phyloP scores from a whole-genome alignment of 2,329 filamentous ascomycete genomes.

The Chalara sp. region DNA sequence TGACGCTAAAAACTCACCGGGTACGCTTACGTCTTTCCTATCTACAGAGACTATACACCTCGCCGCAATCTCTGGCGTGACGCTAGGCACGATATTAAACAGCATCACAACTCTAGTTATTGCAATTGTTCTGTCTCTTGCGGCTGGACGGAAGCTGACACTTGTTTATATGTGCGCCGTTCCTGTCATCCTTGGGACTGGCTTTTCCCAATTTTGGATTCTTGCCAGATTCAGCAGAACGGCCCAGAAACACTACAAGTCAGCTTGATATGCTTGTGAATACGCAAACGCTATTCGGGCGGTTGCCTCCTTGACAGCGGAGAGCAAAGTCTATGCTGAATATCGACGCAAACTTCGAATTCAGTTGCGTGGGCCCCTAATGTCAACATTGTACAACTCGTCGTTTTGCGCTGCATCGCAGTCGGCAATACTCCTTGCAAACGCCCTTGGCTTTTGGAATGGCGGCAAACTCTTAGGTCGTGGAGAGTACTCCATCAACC shows the following conservation, averaged over 20 bases:
- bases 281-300: constrained; percentile 39
- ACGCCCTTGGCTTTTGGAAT: constrained; percentile 32
- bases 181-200: constrained; percentile 30
- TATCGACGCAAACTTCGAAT: too few species aligned
- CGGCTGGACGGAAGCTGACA: constrained; percentile 34
- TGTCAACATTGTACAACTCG: too few species aligned
- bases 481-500: constrained; percentile 30
- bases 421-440: constrained; percentile 24
- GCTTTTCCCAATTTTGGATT: constrained; percentile 36
- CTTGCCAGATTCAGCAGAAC: constrained; percentile 33
- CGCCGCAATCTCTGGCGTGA: constrained; percentile 79
- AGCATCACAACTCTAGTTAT: constrained; percentile 78
- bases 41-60: constrained; percentile 86
- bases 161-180: constrained; percentile 26
- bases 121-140: constrained; percentile 38
- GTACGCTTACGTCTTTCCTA: constrained; percentile 76
- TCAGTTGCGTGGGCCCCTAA: too few species aligned
- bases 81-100: constrained; percentile 78
- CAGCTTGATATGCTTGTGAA: constrained; percentile 40
- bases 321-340: too few species aligned
- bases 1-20: constrained; percentile 76
- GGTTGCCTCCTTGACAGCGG: constrained; percentile 32
- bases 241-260: constrained; percentile 30
- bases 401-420: too few species aligned
- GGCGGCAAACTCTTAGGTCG: constrained; percentile 32